Evolutionary conservation across 345 rosid genomes (phyloP).

Genomic region (Rhodamnia argentea): DNA sequence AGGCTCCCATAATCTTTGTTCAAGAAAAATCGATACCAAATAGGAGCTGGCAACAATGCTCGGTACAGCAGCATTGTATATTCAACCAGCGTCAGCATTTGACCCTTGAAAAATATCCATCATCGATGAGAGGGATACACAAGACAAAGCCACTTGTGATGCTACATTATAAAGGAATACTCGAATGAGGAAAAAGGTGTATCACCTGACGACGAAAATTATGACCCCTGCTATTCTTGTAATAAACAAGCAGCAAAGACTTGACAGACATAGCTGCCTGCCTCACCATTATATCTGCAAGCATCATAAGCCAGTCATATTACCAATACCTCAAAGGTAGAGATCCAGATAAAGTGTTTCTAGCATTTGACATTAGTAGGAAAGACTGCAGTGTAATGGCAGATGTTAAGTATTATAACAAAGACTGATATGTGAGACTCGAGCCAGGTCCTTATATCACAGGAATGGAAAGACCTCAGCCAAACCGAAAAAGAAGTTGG

Average conservation of each 20-base stretch:
- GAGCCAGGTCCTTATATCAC: background rate
- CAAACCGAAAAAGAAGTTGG: background rate
- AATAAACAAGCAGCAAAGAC: constrained; percentile 43
- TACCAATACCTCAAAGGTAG: background rate
- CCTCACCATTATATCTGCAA: constrained; percentile 48
- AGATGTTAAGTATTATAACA: background rate
- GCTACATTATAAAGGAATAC: background rate
- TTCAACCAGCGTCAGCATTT: constrained; percentile 75
- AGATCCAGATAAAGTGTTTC: background rate
- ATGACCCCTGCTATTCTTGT: constrained; percentile 41
- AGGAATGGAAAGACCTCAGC: background rate
- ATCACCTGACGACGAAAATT: constrained; percentile 47
- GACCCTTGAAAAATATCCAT: constrained; percentile 39
- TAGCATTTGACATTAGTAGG: background rate
- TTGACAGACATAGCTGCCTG: constrained; percentile 46
- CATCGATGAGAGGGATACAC: background rate
- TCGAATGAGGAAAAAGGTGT: background rate
- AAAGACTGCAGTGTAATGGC: background rate
- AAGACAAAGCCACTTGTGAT: background rate
- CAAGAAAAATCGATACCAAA: constrained; percentile 84
- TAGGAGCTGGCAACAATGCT: constrained; percentile 76
- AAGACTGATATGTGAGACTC: background rate
- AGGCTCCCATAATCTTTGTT: constrained; percentile 85
- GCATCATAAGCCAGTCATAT: background rate
- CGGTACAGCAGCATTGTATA: constrained; percentile 62